Evolutionary conservation across 2,329 filamentous ascomycete species (phyloP).

Genomic region (Ophiostoma himal-ulmi): DNA sequence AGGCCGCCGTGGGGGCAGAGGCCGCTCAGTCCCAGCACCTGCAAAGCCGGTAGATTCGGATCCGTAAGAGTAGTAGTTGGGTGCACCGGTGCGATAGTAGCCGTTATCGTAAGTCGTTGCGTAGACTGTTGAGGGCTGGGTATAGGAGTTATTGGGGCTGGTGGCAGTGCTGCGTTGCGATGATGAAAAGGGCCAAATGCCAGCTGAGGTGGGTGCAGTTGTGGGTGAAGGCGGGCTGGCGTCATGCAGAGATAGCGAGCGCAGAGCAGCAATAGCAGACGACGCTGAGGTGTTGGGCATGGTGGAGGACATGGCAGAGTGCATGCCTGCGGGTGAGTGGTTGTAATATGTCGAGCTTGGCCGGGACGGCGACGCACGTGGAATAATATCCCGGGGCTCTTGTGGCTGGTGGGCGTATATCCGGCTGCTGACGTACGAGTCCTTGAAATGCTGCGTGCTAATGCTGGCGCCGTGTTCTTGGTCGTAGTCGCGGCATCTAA

Average conservation of each 20-base stretch:
- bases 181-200: constrained; percentile 50
- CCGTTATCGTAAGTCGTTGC: constrained; percentile 49
- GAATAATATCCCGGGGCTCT: constrained; percentile 57
- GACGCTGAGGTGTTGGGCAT: constrained; percentile 39
- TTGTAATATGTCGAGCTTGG: constrained; percentile 51
- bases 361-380: constrained; percentile 57
- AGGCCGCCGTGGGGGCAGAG: constrained; percentile 46
- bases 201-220: constrained; percentile 32
- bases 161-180: constrained; percentile 41
- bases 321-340: constrained; percentile 41
- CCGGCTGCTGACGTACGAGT: constrained; percentile 20
- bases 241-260: constrained; percentile 49
- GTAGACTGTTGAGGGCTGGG: constrained; percentile 40
- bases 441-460: constrained; percentile 25
- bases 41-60: constrained; percentile 31
- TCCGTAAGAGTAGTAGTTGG: constrained; percentile 37
- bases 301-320: constrained; percentile 39
- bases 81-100: constrained; percentile 35
- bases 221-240: constrained; percentile 52
- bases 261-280: constrained; percentile 51
- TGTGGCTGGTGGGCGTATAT: constrained; percentile 24
- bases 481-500: constrained; percentile 51
- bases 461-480: constrained; percentile 34
- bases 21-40: constrained; percentile 41
- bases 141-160: constrained; percentile 46